phyloP scores from a whole-genome alignment of 2,329 filamentous ascomycete species.

The Aphanocladium album region DNA sequence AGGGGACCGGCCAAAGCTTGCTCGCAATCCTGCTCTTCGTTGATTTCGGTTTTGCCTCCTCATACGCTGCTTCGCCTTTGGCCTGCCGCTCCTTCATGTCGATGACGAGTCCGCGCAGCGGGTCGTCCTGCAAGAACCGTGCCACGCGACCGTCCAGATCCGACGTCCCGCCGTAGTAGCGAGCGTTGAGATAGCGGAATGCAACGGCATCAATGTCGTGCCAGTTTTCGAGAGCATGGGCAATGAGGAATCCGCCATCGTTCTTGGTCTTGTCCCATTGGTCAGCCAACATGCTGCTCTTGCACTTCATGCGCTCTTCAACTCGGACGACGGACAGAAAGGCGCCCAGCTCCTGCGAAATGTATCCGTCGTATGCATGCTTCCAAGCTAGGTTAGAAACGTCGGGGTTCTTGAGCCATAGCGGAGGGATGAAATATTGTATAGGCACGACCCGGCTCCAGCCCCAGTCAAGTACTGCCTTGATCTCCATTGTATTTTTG shows the following conservation, averaged over 20 bases:
- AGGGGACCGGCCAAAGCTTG: not conserved
- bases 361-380: constrained; percentile 6
- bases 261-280: constrained; percentile 12
- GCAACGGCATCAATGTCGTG: constrained; percentile 11
- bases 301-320: not conserved
- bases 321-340: not conserved
- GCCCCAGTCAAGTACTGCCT: constrained; percentile 18
- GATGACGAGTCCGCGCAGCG: not conserved
- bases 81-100: constrained; percentile 6
- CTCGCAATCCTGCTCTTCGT: not conserved
- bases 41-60: not conserved
- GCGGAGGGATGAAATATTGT: constrained; percentile 17
- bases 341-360: not conserved
- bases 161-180: constrained; percentile 5
- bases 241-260: constrained; percentile 10
- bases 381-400: not conserved
- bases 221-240: constrained; percentile 11
- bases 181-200: constrained; percentile 23
- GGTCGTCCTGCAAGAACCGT: not conserved
- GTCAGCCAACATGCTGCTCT: not conserved
- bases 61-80: not conserved
- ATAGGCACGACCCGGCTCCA: constrained; percentile 19
- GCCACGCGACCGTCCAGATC: not conserved
- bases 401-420: constrained; percentile 8
- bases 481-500: constrained; percentile 13